Conservation (phyloP, 257 asterid species). For the Haberlea rhodopensis region DNA sequence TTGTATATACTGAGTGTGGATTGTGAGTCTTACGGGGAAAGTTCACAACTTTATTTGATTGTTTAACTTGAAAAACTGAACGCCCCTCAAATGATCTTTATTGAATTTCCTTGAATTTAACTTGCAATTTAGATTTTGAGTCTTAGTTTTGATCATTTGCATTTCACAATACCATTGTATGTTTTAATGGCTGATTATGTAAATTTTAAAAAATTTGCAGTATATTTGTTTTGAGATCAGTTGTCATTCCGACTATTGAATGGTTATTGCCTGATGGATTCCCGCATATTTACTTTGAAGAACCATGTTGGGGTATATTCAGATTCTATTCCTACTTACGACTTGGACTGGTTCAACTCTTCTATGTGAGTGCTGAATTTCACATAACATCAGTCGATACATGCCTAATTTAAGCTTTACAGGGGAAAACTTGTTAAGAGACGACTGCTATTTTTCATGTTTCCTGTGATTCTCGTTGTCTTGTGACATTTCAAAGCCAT, state of each 20-base stretch:
- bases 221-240: slow-evolving; percentile 67
- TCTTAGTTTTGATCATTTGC: too few species aligned
- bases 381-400: slow-evolving; percentile 6
- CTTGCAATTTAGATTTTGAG: too few species aligned
- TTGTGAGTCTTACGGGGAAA: not conserved
- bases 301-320: slow-evolving; percentile 51
- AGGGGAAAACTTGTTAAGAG: not conserved
- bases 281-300: slow-evolving; percentile 36
- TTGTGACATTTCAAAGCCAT: not conserved
- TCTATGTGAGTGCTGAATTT: slow-evolving; percentile 67
- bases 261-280: slow-evolving; percentile 81
- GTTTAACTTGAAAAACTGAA: too few species aligned
- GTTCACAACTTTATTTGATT: too few species aligned
- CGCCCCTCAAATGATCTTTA: not conserved
- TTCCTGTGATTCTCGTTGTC: slow-evolving; percentile 16
- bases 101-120: not conserved
- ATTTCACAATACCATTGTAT: not conserved
- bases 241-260: slow-evolving; percentile 64
- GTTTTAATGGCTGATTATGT: slow-evolving; percentile 10
- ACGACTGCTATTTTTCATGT: slow-evolving; percentile 20
- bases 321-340: slow-evolving; percentile 71
- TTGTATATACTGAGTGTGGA: not conserved
- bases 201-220: slow-evolving; percentile 47
- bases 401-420: slow-evolving; percentile 21
- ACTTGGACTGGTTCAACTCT: slow-evolving; percentile 66